A percentile compares a stretch with the other conserved stretches of the same genome.
Conservation (phyloP, 1,139 yeast species). For the Scheffersomyces illinoinensis region DNA sequence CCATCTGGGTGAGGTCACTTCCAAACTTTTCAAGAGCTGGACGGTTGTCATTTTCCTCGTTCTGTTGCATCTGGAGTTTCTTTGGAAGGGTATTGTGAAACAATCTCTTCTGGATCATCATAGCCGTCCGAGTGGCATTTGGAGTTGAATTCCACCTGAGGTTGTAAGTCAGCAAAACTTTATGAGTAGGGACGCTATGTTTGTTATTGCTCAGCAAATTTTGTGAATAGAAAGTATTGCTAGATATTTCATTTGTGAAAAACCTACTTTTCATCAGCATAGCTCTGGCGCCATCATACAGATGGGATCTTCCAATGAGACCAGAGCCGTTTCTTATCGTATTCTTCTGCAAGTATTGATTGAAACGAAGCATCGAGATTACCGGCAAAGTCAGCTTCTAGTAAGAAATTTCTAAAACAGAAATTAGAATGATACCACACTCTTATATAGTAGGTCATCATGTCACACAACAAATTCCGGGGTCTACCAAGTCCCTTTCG, state of each 20-base stretch:
- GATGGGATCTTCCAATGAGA: background rate
- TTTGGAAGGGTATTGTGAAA: constrained; percentile 21
- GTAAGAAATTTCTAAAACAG: background rate
- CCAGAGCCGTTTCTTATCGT: background rate
- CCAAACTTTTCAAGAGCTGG: constrained; percentile 88
- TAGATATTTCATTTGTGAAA: background rate
- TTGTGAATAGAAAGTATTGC: background rate
- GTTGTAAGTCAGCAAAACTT: background rate
- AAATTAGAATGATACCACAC: background rate
- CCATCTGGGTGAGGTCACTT: constrained; percentile 82
- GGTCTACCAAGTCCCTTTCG: constrained; percentile 7
- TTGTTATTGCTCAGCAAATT: background rate
- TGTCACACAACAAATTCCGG: background rate
- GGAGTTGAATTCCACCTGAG: background rate
- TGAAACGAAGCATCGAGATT: background rate
- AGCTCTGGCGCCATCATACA: background rate
- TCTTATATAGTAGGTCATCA: background rate
- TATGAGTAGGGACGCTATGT: background rate
- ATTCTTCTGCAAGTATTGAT: background rate
- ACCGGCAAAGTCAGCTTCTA: background rate
- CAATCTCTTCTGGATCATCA: background rate
- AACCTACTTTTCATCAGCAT: background rate
- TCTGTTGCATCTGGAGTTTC: constrained; percentile 41
- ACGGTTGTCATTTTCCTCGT: constrained; percentile 53
- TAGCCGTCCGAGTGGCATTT: background rate